These are phyloP conservation scores for Peronospora tabacina DNA, from an alignment of 352 stramenopile species.

Conservation along the genomic window DNA sequence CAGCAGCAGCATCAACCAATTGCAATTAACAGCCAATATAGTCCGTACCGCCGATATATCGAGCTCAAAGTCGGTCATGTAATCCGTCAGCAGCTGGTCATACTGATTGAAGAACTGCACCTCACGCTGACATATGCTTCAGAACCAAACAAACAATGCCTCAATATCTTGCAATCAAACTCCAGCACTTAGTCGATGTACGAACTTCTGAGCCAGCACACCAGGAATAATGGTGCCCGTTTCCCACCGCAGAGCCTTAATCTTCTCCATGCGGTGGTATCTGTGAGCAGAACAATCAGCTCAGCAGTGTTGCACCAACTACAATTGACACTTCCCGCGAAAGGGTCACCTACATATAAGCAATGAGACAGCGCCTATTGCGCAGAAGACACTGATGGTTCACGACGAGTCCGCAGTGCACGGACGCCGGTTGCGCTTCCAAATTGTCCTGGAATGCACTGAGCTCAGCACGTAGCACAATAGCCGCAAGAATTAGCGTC, in stretches of 20 bases:
- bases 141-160: not conserved
- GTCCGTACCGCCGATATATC: constrained; percentile 66
- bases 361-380: constrained; percentile 86
- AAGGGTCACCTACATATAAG: constrained; percentile 67
- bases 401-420: constrained; percentile 78
- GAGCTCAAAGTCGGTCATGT: constrained; percentile 85
- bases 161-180: not conserved
- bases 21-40: not conserved
- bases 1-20: not conserved
- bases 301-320: not conserved
- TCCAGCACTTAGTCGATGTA: not conserved
- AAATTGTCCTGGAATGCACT: constrained; percentile 56
- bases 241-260: constrained; percentile 87
- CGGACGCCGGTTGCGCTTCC: constrained; percentile 46
- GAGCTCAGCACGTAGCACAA: constrained; percentile 5
- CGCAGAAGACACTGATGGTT: constrained; percentile 85
- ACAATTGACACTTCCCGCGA: not conserved
- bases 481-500: not conserved
- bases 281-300: constrained; percentile 10
- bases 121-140: constrained; percentile 74
- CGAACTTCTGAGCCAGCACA: constrained; percentile 58
- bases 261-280: constrained; percentile 75
- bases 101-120: constrained; percentile 89
- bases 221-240: constrained; percentile 83
- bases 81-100: constrained; percentile 86